Evolutionary conservation across 2,329 filamentous ascomycete species (phyloP).

Genomic region (Diatrype stigma): DNA sequence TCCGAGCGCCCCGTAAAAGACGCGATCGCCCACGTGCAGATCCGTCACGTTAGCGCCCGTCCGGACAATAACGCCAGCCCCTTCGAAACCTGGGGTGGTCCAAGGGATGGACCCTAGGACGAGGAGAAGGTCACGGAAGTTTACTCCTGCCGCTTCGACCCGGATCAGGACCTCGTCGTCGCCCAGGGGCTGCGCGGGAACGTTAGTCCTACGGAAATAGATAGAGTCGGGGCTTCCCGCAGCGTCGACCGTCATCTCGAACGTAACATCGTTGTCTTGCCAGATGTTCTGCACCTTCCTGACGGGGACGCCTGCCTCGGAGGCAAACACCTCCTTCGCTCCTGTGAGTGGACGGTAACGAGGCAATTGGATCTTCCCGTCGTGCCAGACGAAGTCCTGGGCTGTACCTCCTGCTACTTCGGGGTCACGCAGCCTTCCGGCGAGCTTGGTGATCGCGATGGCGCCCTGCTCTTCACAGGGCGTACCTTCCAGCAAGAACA

Average conservation of each 20-base stretch:
- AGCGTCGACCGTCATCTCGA: constrained; percentile 21
- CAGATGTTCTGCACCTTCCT: constrained; percentile 18
- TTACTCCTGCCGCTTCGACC: constrained; percentile 16
- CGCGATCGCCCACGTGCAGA: constrained; percentile 4
- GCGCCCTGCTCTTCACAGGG: constrained; percentile 3
- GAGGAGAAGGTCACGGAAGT: constrained; percentile 16
- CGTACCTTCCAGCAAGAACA: constrained; percentile 9
- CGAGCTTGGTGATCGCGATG: constrained; percentile 7
- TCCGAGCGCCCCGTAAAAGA: constrained; percentile 8
- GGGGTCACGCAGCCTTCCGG: constrained; percentile 7
- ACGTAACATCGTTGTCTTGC: constrained; percentile 11
- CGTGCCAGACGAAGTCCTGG: constrained; percentile 11
- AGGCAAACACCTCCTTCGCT: constrained; percentile 10
- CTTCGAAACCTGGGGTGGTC: constrained; percentile 10
- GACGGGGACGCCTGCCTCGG: constrained; percentile 10
- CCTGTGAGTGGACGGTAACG: constrained; percentile 7
- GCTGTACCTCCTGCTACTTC: constrained; percentile 6
- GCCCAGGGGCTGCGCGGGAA: constrained; percentile 2
- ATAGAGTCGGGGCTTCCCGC: constrained; percentile 21
- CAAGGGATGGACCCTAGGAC: constrained; percentile 19
- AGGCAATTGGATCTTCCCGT: constrained; percentile 8
- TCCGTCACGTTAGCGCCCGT: constrained; percentile 2
- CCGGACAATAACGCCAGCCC: constrained; percentile 5
- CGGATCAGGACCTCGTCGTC: constrained; percentile 16
- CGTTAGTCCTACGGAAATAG: constrained; percentile 15